Base-by-base conservation (phyloP, 768 basidiomycete species). In the Termitomyces sp. region DNA sequence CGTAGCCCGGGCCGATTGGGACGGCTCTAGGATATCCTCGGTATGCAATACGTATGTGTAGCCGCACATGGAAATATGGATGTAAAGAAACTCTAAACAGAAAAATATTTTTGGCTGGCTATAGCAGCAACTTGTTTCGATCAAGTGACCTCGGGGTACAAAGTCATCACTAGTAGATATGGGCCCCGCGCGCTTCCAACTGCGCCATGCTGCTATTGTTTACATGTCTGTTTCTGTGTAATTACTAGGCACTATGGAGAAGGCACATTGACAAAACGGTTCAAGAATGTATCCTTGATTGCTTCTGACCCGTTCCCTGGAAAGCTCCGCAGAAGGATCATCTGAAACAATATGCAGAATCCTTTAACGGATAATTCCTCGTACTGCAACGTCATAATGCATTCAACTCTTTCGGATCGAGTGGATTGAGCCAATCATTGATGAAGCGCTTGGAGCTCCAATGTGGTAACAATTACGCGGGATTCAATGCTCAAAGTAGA, bases 41-140 rank as follows among this genome's bases (percentile, higher is more conserved):
- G n/a, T n/a, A n/a, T n/a, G n/a, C n/a, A n/a, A n/a, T n/a, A n/a
- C n/a, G n/a, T n/a, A n/a, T n/a, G n/a, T n/a, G n/a, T n/a, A n/a
- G n/a, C n/a, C n/a, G n/a, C n/a, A n/a, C n/a, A n/a, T n/a, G n/a
- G n/a, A n/a, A n/a, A n/a, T n/a, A n/a, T n/a, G n/a, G n/a, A n/a
- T n/a, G n/a, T n/a, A n/a, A n/a, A n/a, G n/a, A n/a, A n/a, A n/a
- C n/a, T n/a, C n/a, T 3, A 29, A 29, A 29, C 6, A 6, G 29
- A 29, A 29, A 29, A 29, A 29, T 6, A 29, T 29, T 3, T 13
- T n/a, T n/a, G n/a, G n/a, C n/a, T n/a, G n/a, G n/a, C n/a, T 1
- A 18, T 57, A 57, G 56, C 56, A 57, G 50, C 56, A 57, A 57
- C 56, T 57, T 39, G 50, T 57, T 57, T 57, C 56, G 56, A 57